A percentile compares a stretch with the other conserved stretches of the same genome.
Conservation (phyloP, 176 grass and related monocot species). For the Triticum turgidum region DNA sequence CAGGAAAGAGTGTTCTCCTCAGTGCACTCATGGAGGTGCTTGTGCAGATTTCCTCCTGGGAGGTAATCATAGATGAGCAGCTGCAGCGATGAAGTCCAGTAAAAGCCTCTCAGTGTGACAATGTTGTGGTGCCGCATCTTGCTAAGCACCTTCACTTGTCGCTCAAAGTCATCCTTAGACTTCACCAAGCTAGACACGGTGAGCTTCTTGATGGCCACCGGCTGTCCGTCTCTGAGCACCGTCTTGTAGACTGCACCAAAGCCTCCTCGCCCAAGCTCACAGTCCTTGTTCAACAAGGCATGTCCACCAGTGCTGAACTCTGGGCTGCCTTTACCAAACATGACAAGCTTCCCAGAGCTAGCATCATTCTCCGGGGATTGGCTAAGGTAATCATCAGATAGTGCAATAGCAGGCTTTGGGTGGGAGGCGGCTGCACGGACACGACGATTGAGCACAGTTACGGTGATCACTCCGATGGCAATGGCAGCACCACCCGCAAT, state of each 20-base stretch:
- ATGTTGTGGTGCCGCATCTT: conserved; percentile 80
- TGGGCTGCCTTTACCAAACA: conserved; percentile 81
- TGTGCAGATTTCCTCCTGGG: conserved; percentile 73
- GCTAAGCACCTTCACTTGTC: conserved; percentile 70
- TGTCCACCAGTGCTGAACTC: conserved; percentile 78
- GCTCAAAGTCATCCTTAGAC: conserved; percentile 87
- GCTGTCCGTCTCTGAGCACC: conserved; percentile 65
- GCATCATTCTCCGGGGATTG: conserved; percentile 76
- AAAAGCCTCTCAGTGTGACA: conserved; percentile 79
- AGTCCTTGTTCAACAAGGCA: conserved; percentile 90
- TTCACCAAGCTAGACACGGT: conserved; percentile 93
- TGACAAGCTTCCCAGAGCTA: conserved; percentile 84
- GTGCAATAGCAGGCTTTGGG: conserved; percentile 41
- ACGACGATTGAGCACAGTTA: conserved; percentile 77
- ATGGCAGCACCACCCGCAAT: conserved; percentile 73
- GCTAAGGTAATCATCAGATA: conserved; percentile 79
- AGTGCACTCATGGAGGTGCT: conserved; percentile 68
- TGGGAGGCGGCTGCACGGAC: conserved; percentile 35
- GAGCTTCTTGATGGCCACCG: conserved; percentile 97
- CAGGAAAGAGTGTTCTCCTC: conserved; percentile 61
- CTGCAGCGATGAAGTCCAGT: conserved; percentile 93
- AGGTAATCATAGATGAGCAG: conserved; percentile 93
- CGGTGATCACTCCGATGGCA: conserved; percentile 68
- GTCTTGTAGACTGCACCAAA: conserved; percentile 97
- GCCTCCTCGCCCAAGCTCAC: conserved; percentile 90